Base-by-base conservation (phyloP, 129 eudicot genomes). In the Pulicaria dysenterica region DNA sequence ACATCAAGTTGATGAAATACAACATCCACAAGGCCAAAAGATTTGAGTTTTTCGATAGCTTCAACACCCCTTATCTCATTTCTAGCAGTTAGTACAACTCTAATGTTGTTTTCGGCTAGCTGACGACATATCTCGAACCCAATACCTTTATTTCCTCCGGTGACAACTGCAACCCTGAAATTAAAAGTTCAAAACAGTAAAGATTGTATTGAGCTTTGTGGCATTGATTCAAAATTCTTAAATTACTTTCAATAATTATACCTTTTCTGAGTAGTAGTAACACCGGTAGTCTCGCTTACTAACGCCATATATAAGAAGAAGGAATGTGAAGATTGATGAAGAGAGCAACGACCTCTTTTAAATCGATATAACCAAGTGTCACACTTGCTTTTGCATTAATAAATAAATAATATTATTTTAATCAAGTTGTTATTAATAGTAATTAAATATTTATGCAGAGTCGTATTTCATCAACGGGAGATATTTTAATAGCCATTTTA, bases 121-220 rank as follows among this genome's bases (percentile, higher is more conserved):
- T 69, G 72, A 7, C 72, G 71, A 63, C 76, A 77, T 60, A 69
- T 77, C 47, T 69, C 81, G 0, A 77, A 12, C 9, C 81, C 81
- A 11, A 77, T 70, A 40, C 81, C 81, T 70, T 77, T 77, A 72
- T 70, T 77, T 58, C 77, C 81, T 8, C 81, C 81, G 0, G 81
- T 70, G 8, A 77, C 76, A 31, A 77, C 56, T 14, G 81, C 81
- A 16, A 60, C 70, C 19, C 81, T 77, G n/a, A 12, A 74, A 74
- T 12, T 11, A 8, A 46, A 63, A 46, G 1, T 24, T 24, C 60
- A 12, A 72, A 46, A 10, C 13, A 34, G 7, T 12, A 8, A 9
- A 58, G 1, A 11, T 45, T 8, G 10, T 3, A 11, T 45, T 8
- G 11, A 45, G 31, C 31, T 24, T 24, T 24, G 31, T 24, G 31